Conservation (phyloP, 2,329 filamentous ascomycete genomes). For the Lasiodiplodia theobromae region DNA sequence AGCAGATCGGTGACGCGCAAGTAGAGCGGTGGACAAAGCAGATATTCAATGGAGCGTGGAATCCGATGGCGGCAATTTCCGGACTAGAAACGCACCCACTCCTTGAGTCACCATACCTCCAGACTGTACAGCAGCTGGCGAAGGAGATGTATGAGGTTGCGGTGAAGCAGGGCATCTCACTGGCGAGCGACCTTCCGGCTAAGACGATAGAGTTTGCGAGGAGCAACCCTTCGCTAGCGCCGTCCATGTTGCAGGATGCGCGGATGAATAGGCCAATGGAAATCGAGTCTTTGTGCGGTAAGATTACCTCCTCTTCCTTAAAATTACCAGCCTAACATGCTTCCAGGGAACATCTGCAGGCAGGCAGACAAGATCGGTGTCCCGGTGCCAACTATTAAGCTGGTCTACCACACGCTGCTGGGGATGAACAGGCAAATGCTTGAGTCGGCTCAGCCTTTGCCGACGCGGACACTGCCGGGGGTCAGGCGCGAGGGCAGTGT, state of each 20-base stretch:
- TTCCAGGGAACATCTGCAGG: constrained; percentile 18
- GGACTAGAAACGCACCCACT: constrained; percentile 35
- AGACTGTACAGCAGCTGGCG: constrained; percentile 33
- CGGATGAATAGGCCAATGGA: constrained; percentile 35
- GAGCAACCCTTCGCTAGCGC: constrained; percentile 32
- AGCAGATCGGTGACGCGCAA: constrained; percentile 30
- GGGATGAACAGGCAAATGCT: constrained; percentile 18
- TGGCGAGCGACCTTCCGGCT: constrained; percentile 31
- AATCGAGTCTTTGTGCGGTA: constrained; percentile 36
- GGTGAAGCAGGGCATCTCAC: constrained; percentile 30
- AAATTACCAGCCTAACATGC: background rate
- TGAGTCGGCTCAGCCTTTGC: background rate
- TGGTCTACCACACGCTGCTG: constrained; percentile 23
- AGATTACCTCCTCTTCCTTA: background rate
- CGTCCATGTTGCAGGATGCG: constrained; percentile 38
- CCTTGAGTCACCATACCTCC: constrained; percentile 30
- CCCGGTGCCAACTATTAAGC: constrained; percentile 24
- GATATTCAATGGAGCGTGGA: constrained; percentile 37
- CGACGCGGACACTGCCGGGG: background rate
- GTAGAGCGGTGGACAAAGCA: constrained; percentile 37
- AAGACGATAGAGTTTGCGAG: constrained; percentile 32
- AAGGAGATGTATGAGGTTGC: constrained; percentile 34
- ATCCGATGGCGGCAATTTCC: constrained; percentile 34
- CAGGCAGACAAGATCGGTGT: constrained; percentile 23
- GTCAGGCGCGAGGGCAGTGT: background rate